Conservation (phyloP, 306 rosid species). For the Sindora glabra region DNA sequence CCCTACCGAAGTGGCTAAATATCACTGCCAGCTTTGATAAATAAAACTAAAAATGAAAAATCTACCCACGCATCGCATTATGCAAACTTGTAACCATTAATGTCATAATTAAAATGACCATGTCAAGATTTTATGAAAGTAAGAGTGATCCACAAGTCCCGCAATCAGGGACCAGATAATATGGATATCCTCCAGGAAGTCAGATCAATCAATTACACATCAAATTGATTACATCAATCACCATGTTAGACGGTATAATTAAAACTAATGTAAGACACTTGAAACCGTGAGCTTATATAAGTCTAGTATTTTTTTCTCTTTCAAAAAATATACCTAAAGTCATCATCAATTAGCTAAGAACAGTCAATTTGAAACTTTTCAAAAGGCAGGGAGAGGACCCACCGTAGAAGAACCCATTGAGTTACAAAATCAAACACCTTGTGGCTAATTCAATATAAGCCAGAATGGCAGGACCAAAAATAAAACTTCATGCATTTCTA, state of each 20-base stretch:
- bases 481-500: neutral
- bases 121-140: neutral
- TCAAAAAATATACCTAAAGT: neutral
- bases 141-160: neutral
- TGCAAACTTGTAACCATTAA: neutral
- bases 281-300: neutral
- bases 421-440: neutral
- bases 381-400: neutral
- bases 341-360: neutral
- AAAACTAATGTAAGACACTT: neutral
- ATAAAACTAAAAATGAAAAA: neutral
- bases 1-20: neutral
- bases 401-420: neutral
- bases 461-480: neutral
- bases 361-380: neutral
- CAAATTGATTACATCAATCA: neutral
- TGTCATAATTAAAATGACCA: neutral
- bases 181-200: neutral
- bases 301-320: neutral
- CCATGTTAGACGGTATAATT: neutral
- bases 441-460: neutral
- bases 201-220: neutral
- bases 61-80: neutral
- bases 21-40: neutral
- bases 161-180: neutral